Conservation (phyloP, 225 moss, liverwort and hornwort genomes). For the Anthoceros angustus region DNA sequence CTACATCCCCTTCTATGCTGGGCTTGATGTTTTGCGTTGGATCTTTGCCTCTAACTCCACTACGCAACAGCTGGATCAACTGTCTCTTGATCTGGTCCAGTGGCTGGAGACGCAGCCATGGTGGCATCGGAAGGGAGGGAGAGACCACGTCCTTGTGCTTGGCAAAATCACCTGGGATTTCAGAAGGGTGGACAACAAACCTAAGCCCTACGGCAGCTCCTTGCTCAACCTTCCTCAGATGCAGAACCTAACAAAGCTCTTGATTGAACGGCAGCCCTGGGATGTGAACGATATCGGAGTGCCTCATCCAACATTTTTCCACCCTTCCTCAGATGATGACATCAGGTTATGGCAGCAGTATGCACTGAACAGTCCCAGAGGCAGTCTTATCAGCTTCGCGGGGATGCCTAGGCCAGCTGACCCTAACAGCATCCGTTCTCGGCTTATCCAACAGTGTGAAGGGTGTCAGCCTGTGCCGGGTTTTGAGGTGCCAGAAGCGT, state of each 20-base stretch:
- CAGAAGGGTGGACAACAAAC: constrained; percentile 19
- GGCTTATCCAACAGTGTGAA: constrained; percentile 57
- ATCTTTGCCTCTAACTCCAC: constrained; percentile 27
- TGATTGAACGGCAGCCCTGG: constrained; percentile 93
- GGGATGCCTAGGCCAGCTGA: constrained; percentile 75
- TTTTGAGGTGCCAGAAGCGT: constrained; percentile 48
- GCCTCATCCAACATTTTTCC: constrained; percentile 87
- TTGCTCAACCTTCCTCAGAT: constrained; percentile 44
- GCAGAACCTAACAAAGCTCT: constrained; percentile 43
- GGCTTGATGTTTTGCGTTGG: neutral
- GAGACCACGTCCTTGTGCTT: constrained; percentile 61
- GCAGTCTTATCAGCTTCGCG: constrained; percentile 61
- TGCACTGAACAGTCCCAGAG: constrained; percentile 24
- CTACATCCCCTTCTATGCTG: constrained; percentile 3
- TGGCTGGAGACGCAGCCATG: too few species aligned
- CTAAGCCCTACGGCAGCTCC: constrained; percentile 54
- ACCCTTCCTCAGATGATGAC: constrained; percentile 54
- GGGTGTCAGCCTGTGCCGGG: constrained; percentile 30
- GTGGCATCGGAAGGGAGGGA: constrained; percentile 49
- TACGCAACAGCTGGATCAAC: constrained; percentile 42
- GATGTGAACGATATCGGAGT: constrained; percentile 61
- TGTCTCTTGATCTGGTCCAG: constrained; percentile 42
- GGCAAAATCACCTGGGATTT: constrained; percentile 96
- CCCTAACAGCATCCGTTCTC: constrained; percentile 48
- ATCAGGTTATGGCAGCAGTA: constrained; percentile 43